These are phyloP conservation scores for Fusarium oxysporum DNA, from an alignment of 2,329 filamentous ascomycete genomes.

Conservation along the genomic window DNA sequence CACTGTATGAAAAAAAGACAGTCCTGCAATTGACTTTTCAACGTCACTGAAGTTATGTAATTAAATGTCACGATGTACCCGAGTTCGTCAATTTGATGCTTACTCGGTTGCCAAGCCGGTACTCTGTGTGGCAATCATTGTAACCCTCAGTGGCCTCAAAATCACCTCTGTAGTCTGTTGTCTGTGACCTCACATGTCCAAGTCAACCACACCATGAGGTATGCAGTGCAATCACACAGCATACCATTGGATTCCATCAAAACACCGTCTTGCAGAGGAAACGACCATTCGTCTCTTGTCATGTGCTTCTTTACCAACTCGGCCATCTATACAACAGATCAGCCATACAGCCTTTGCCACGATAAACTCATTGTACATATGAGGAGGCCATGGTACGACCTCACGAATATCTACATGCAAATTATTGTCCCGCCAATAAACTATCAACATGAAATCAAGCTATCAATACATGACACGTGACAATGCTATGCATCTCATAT, in stretches of 20 bases:
- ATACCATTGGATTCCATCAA: conserved; percentile 10
- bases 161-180: background rate
- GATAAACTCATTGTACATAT: conserved; percentile 12
- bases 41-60: background rate
- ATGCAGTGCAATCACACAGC: conserved; percentile 27
- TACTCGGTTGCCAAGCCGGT: background rate
- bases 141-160: conserved; percentile 13
- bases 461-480: background rate
- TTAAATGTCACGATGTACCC: background rate
- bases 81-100: background rate
- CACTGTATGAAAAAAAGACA: background rate
- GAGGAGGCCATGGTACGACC: conserved; percentile 11
- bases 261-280: background rate
- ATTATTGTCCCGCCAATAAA: conserved; percentile 19
- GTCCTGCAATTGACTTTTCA: background rate
- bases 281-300: background rate
- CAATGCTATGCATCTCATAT: background rate
- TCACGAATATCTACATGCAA: conserved; percentile 16
- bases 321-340: background rate
- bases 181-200: background rate
- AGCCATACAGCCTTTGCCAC: conserved; percentile 37
- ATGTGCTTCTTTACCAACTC: conserved; percentile 6
- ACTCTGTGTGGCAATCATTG: background rate
- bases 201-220: conserved; percentile 11
- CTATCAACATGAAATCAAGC: background rate